Percentiles rank a stretch among this genome's conserved stretches.
Conservation (phyloP, 2,329 filamentous ascomycete species). For the Pseudodiploospora longispora region DNA sequence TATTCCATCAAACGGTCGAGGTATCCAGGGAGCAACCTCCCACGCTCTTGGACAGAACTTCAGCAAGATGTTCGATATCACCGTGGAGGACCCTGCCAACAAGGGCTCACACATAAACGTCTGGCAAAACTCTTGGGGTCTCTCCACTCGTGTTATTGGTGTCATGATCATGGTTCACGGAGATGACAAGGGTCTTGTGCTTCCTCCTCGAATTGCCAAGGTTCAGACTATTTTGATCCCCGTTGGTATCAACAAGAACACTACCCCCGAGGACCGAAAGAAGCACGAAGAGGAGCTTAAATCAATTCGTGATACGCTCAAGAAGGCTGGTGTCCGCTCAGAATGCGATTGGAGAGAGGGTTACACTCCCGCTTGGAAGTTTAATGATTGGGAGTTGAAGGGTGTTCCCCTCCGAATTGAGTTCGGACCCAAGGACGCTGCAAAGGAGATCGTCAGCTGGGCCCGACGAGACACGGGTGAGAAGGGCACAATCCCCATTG, state of each 20-base stretch:
- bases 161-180: slow-evolving; percentile 99
- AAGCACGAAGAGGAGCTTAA: slow-evolving; percentile 71
- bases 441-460: slow-evolving; percentile 73
- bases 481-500: slow-evolving; percentile 72
- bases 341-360: slow-evolving; percentile 81
- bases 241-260: slow-evolving; percentile 87
- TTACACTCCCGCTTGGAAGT: slow-evolving; percentile 95
- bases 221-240: slow-evolving; percentile 82
- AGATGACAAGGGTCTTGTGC: slow-evolving; percentile 89
- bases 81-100: slow-evolving; percentile 82
- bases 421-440: slow-evolving; percentile 90
- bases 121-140: slow-evolving; percentile 99
- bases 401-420: slow-evolving; percentile 91
- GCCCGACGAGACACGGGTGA: slow-evolving; percentile 81
- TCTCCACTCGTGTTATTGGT: slow-evolving; percentile 93
- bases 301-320: slow-evolving; percentile 59
- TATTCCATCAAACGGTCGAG: slow-evolving; percentile 89
- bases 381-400: slow-evolving; percentile 97
- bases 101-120: slow-evolving; percentile 76
- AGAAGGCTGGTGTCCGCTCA: slow-evolving; percentile 65
- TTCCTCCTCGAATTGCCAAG: slow-evolving; percentile 84
- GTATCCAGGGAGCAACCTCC: slow-evolving; percentile 92
- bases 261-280: slow-evolving; percentile 67
- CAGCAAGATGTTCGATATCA: slow-evolving; percentile 98
- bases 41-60: slow-evolving; percentile 97